Percentiles rank a stretch among this genome's conserved stretches.
Conservation (phyloP, 495 filamentous ascomycete species). For the Aspergillus coremiiformis region DNA sequence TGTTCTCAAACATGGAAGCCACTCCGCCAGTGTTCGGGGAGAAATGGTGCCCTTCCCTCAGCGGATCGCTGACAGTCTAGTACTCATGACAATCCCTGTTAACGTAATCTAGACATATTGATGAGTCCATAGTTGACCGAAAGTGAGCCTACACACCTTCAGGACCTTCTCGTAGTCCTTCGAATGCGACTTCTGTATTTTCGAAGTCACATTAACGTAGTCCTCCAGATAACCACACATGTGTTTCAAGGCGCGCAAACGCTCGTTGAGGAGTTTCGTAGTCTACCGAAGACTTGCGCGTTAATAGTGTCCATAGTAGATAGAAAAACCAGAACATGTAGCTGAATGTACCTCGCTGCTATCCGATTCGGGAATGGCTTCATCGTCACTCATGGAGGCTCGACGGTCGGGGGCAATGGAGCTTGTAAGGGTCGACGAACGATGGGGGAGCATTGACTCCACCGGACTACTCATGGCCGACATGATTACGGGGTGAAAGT, state of each 20-base stretch:
- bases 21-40: conserved; percentile 78
- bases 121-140: background rate
- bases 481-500: conserved; percentile 15
- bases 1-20: conserved; percentile 83
- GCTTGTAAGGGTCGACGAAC: conserved; percentile 48
- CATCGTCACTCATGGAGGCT: conserved; percentile 44
- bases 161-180: conserved; percentile 95
- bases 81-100: background rate
- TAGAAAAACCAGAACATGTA: background rate
- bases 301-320: background rate
- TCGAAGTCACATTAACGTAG: conserved; percentile 76
- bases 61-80: conserved; percentile 74
- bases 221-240: conserved; percentile 84
- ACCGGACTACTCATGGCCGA: conserved; percentile 31
- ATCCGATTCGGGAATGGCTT: conserved; percentile 70
- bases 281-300: conserved; percentile 39
- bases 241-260: conserved; percentile 92
- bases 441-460: conserved; percentile 43
- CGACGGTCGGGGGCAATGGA: conserved; percentile 36
- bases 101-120: background rate
- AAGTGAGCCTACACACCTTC: conserved; percentile 51
- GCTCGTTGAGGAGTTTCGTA: conserved; percentile 69
- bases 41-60: conserved; percentile 86
- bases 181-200: conserved; percentile 70
- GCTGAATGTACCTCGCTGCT: conserved; percentile 57